Evolutionary conservation across 2,329 filamentous ascomycete species (phyloP), one percentile per base, ranked within the genome.

Genomic region (Pseudohalonectria lignicola): DNA sequence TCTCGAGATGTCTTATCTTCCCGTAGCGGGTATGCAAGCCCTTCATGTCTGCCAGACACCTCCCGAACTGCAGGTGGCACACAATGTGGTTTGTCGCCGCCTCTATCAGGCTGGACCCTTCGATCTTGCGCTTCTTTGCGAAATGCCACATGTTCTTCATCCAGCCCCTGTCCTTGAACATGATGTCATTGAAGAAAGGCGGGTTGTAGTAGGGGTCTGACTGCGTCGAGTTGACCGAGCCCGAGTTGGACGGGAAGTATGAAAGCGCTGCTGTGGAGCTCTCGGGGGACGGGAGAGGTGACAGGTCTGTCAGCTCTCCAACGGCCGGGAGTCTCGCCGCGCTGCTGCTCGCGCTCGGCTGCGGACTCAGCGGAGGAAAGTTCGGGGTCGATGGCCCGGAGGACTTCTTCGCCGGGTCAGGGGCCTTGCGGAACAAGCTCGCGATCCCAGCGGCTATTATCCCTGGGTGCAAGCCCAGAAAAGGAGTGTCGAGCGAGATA

Each of bases 401-500:
- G 4, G 35, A 18, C 16, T 28, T 28, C 16, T 15, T 11, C 15
- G 25, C 19, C 4, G 54, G 45, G 13, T 54, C 52, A 4, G 62
- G 54, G 10, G 64, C 57, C 4, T 65, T 57, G 26, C 67, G 62
- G 56, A 94, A 92, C 10, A 94, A 67, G 51, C 85, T 90, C 3
- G 79, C 74, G 39, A 94, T 72, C 2, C 87, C 86, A 28, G 83
- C 83, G n/a, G 79, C 73, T 31, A 94, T 74, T 31, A 95, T 82
- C 5, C 88, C 84, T 1, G 86, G 87, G 57, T 95, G 86, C 53
- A 95, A 81, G 4, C 88, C 88, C 5, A 94, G 66, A 41, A 93
- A 86, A 0, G 88, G 88, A 0, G 84, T 82, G 57, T 95, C 88
- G 35, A 94, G 80, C 40, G 83, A 84, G 40, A 95, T 67, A 4